A percentile compares a stretch with the other conserved stretches of the same genome.
phyloP scores from a whole-genome alignment of 1,284 basidiomycete species.

The Puccinia hordei region DNA sequence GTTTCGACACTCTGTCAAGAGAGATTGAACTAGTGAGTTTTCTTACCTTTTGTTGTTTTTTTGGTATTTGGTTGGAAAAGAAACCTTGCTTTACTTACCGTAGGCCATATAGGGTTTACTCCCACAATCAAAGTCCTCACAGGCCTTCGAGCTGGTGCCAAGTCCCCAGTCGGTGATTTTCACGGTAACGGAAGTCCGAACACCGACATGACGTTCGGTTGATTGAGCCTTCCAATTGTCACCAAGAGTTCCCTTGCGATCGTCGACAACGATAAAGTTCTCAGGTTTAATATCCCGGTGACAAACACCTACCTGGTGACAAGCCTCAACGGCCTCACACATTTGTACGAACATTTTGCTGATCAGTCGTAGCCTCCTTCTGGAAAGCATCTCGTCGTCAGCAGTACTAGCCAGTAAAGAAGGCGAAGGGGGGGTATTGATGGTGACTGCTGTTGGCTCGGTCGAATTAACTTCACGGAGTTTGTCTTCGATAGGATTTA shows the following conservation, averaged over 20 bases:
- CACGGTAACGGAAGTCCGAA: slow-evolving; percentile 64
- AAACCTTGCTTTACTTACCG: slow-evolving; percentile 64
- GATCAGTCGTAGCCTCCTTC: slow-evolving; percentile 83
- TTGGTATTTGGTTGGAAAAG: slow-evolving; percentile 19
- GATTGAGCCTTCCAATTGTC: slow-evolving; percentile 63
- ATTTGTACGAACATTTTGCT: slow-evolving; percentile 97
- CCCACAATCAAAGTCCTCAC: slow-evolving; percentile 96
- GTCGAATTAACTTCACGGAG: not conserved
- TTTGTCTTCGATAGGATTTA: slow-evolving; percentile 16
- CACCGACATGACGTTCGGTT: slow-evolving; percentile 60
- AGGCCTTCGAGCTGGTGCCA: slow-evolving; percentile 82
- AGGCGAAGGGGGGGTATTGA: slow-evolving; percentile 85
- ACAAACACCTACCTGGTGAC: slow-evolving; percentile 86
- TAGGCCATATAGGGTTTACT: slow-evolving; percentile 99
- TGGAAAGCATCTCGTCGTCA: slow-evolving; percentile 77
- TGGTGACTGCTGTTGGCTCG: slow-evolving; percentile 53
- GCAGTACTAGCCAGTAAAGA: slow-evolving; percentile 77
- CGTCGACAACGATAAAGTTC: slow-evolving; percentile 61
- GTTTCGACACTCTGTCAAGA: slow-evolving; percentile 82
- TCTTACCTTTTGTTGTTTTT: too few relatives aligned
- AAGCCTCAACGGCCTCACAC: slow-evolving; percentile 96
- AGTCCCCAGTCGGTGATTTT: slow-evolving; percentile 98
- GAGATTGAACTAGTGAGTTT: not conserved
- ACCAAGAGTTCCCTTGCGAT: slow-evolving; percentile 61
- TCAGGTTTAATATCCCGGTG: slow-evolving; percentile 96